Conservation (phyloP, 495 filamentous ascomycete genomes). For the Penicillium crystallinum region DNA sequence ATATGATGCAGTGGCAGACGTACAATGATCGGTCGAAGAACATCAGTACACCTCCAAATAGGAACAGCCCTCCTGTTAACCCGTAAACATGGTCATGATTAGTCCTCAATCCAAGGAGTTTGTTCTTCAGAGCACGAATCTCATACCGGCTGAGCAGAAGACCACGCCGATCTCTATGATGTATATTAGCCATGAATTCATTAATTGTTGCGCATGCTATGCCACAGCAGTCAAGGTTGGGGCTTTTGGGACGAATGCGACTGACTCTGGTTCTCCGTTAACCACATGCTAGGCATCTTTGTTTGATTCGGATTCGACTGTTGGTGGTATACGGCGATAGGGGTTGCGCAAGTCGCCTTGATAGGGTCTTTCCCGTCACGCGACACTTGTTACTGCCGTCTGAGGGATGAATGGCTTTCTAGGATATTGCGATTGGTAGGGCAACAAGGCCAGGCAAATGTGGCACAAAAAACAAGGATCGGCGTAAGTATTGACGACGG, state of each 20-base stretch:
- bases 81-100: conserved; percentile 1
- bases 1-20: conserved; percentile 9
- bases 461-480: not conserved
- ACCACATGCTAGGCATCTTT: conserved; percentile 77
- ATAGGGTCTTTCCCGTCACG: not conserved
- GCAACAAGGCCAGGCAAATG: not conserved
- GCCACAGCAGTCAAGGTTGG: not conserved
- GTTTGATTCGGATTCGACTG: not conserved
- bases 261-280: conserved; percentile 92
- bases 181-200: not conserved
- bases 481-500: no score
- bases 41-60: conserved; percentile 85
- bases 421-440: not conserved
- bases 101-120: not conserved
- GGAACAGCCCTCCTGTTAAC: conserved; percentile 75
- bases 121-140: conserved; percentile 3
- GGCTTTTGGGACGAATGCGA: conserved; percentile 9
- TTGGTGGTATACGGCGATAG: not conserved
- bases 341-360: not conserved
- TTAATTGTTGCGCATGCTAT: not conserved
- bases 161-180: conserved; percentile 81
- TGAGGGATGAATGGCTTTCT: not conserved
- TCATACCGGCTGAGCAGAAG: conserved; percentile 93
- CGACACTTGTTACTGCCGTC: not conserved
- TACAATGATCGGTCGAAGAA: conserved; percentile 97